Evolutionary conservation across 805 yeast genomes (phyloP), one percentile per base, ranked within the genome.

Genomic region (Teunomyces aglyptinius): DNA sequence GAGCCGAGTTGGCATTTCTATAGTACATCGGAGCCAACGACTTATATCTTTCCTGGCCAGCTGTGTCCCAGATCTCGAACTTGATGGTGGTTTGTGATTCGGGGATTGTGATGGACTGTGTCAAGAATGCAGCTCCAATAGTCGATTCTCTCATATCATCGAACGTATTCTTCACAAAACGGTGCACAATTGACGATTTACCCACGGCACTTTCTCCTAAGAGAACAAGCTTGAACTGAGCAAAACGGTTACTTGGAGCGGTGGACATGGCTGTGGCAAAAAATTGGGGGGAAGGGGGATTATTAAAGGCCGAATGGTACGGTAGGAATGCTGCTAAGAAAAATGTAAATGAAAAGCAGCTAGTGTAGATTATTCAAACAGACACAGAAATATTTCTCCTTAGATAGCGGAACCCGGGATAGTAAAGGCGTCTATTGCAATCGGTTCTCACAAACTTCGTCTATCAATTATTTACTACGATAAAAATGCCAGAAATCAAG

Each of bases 201-300:
- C 95, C 95, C 16, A 87, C 95, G 1, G 94, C 89, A 8, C 91
- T 85, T 63, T 87, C 95, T 18, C 87, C 92, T 44, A 86, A 72
- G 31, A 86, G 79, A 6, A 86, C 94, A 35, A 86, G 75, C 61
- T 86, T 86, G 65, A 81, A 76, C 60, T 78, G 82, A 4, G 79
- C 81, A 52, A 74, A 72, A 35, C 46, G 41, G 35, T 24, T 43
- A 10, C 44, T 45, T 52, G 52, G 54, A 27, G 46, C 39, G 24
- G 27, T 22, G 18, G 39, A 36, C 39, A 36, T 36, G 39, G 28
- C 22, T 36, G 41, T 36, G 46, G 39, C 46, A 38, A 36, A 19
- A 36, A 18, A 20, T 12, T 11, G 13, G 6, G 15, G 39, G 11
- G 15, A 16, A 7, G 27, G 24, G 10, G 39, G 26, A 24, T 7